Conservation (phyloP, 2,329 filamentous ascomycete genomes). For the Lachnellula occidentalis region DNA sequence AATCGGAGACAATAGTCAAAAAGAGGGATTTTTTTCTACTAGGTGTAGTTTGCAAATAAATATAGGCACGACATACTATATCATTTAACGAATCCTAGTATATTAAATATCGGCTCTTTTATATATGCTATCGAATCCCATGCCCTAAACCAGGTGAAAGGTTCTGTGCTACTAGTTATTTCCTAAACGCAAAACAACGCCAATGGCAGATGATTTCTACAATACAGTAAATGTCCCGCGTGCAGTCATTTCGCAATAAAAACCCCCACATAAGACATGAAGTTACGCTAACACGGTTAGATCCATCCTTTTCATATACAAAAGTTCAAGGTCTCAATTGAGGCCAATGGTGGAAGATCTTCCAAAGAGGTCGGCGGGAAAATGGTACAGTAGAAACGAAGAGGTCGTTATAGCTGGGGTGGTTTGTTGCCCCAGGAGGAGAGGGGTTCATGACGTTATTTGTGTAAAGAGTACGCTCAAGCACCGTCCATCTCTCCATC, state of each 20-base stretch:
- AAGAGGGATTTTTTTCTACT: no score
- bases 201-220: slow-evolving; percentile 20
- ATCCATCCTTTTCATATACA: slow-evolving; percentile 26
- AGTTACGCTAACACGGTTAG: slow-evolving; percentile 23
- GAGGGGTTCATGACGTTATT: background rate
- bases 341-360: slow-evolving; percentile 18
- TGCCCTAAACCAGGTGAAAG: no score
- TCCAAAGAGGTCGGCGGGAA: slow-evolving; percentile 20
- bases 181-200: slow-evolving; percentile 23
- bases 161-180: background rate
- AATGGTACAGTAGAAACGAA: slow-evolving; percentile 31
- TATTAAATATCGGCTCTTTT: no score
- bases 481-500: slow-evolving; percentile 29
- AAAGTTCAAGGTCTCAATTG: slow-evolving; percentile 22
- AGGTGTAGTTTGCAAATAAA: no score
- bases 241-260: slow-evolving; percentile 17
- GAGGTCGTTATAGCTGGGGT: slow-evolving; percentile 12
- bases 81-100: no score
- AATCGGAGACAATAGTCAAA: no score
- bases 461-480: slow-evolving; percentile 12
- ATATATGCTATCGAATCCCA: no score
- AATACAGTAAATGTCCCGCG: slow-evolving; percentile 24
- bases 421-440: background rate
- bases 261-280: slow-evolving; percentile 19
- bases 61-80: no score